Base-by-base conservation (phyloP, 768 basidiomycete species). In the Termitomyces sp. region DNA sequence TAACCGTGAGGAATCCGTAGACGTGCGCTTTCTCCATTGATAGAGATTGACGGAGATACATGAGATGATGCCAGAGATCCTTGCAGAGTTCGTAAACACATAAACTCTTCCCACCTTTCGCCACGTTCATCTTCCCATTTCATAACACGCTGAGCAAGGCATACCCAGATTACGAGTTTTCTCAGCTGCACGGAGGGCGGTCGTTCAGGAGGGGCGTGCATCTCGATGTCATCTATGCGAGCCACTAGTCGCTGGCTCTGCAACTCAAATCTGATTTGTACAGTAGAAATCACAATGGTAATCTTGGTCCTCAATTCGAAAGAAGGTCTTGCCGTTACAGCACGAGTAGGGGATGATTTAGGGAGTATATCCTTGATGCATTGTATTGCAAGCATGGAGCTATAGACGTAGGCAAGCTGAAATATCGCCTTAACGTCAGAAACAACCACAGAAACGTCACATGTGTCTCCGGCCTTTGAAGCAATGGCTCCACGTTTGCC, bases 1-100 rank as follows among this genome's bases (percentile, higher is more conserved):
- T 88, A 96, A 13, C 86, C 84, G 67, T 83, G 83, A 1, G 95
- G 94, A 37, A 98, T 86, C 20, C 86, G 84, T n/a, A 97, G 66
- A 24, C 84, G 85, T 1, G 83, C 79, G 53, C 85, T 86, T 37
- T 91, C 84, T 20, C 81, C 84, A 27, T 80, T 73, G 53, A 90
- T 69, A 6, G 73, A 66, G 55, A 95, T 72, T 9, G 72, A 67
- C 20, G 67, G 56, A 5, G 76, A 73, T n/a, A 65, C 70, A 15
- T 65, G 66, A 37, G 72, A 65, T 22, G 61, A 70, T 50, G 69
- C 68, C 61, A 74, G 71, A 27, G 69, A 78, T 13, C 74, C 63
- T 57, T 75, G 73, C 77, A 87, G 82, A 47, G 76, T 74, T 57
- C 82, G 80, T 2, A 95, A 65, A 8, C 80, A 79, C 6, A 80